Evolutionary conservation across 495 filamentous ascomycete species (phyloP).

Genomic region (Jackrogersella multiformis): DNA sequence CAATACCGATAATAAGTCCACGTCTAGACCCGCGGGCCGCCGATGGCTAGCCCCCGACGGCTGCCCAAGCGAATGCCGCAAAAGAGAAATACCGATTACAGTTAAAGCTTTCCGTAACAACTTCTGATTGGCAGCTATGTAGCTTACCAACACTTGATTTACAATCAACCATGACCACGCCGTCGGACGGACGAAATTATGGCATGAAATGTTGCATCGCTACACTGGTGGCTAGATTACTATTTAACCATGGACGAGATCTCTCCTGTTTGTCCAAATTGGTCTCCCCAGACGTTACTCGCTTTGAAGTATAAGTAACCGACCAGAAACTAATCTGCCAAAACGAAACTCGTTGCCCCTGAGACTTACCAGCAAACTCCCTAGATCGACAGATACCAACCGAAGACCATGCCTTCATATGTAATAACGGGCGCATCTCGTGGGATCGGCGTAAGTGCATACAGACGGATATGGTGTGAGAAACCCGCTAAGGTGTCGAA

Average conservation of each 20-base stretch:
- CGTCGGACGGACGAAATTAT: slow-evolving; percentile 21
- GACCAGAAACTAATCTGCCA: background rate
- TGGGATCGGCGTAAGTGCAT: slow-evolving; percentile 47
- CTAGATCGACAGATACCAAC: background rate
- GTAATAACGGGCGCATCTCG: slow-evolving; percentile 47
- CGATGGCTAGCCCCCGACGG: too few relatives aligned
- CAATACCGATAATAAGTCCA: too few relatives aligned
- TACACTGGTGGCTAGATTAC: background rate
- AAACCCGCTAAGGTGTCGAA: slow-evolving; percentile 12
- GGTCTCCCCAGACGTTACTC: too few relatives aligned
- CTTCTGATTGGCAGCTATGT: too few relatives aligned
- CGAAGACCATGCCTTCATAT: slow-evolving; percentile 47
- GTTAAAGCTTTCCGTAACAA: too few relatives aligned
- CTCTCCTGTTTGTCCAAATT: background rate
- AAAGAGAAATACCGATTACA: too few relatives aligned
- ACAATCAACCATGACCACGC: slow-evolving; percentile 5
- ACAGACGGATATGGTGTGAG: background rate
- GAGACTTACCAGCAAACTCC: background rate
- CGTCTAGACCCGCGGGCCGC: too few relatives aligned
- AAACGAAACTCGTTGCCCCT: background rate
- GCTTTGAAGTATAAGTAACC: background rate
- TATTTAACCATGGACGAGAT: background rate
- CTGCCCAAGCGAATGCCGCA: too few relatives aligned
- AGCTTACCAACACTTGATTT: slow-evolving; percentile 29
- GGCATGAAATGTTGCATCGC: background rate